A percentile compares a stretch with the other conserved stretches of the same genome.
phyloP scores from a whole-genome alignment of 768 basidiomycete genomes.

The Melanogaster broomeanus region DNA sequence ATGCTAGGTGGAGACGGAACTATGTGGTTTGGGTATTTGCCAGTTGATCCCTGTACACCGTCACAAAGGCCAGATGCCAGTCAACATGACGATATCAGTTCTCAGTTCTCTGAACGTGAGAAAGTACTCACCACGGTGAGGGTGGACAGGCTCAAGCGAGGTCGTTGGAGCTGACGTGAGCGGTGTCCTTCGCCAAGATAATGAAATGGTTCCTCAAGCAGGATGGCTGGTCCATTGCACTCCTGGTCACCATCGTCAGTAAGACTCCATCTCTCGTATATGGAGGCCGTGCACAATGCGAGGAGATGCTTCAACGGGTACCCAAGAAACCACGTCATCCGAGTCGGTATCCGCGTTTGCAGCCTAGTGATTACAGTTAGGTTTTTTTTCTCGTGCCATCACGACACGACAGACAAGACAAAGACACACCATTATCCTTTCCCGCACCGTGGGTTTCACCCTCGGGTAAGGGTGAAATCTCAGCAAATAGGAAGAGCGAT shows the following conservation, averaged over 20 bases:
- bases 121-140: background rate
- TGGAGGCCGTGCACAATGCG: background rate
- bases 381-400: background rate
- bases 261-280: background rate
- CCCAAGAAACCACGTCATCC: background rate
- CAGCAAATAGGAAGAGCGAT: conserved; percentile 8
- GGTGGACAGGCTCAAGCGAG: background rate
- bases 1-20: too few species aligned
- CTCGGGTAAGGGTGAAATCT: conserved; percentile 13
- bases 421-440: conserved; percentile 2
- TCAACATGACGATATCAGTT: background rate
- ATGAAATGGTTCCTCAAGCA: background rate
- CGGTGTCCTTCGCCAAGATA: background rate
- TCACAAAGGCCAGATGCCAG: background rate
- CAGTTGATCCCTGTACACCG: too few species aligned
- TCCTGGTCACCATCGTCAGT: background rate
- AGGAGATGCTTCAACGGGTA: too few species aligned
- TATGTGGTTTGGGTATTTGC: too few species aligned
- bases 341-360: background rate
- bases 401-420: background rate
- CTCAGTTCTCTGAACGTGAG: background rate
- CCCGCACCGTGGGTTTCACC: conserved; percentile 2
- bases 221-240: background rate
- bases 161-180: background rate
- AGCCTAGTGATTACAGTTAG: background rate